Conservation (phyloP, 2,329 filamentous ascomycete species). For the Aspergillus pseudotamarii region DNA sequence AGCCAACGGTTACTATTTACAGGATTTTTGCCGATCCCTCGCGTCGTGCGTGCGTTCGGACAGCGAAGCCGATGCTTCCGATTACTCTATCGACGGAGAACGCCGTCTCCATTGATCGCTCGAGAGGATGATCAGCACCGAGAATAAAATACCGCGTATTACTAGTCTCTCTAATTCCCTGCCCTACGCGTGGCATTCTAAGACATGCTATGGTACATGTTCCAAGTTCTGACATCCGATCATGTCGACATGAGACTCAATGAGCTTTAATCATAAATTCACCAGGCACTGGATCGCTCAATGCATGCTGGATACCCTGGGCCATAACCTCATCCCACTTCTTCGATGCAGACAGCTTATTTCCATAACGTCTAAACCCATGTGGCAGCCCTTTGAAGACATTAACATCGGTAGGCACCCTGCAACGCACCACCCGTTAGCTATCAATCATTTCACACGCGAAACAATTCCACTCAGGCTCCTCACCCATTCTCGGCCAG, state of each 20-base stretch:
- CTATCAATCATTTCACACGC: not conserved
- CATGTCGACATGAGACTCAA: not conserved
- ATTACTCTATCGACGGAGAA: not conserved
- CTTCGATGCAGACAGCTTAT: conserved; percentile 28
- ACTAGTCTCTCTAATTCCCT: not conserved
- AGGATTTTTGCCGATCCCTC: not conserved
- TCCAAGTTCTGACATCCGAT: not conserved
- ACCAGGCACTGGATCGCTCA: conserved; percentile 23
- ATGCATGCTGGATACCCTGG: conserved; percentile 33
- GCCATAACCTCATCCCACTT: conserved; percentile 35
- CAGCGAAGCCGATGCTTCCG: not conserved
- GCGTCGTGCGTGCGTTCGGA: not conserved
- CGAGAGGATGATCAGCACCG: not conserved
- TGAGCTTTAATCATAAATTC: conserved; percentile 4
- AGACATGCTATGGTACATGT: not conserved
- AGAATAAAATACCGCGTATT: not conserved
- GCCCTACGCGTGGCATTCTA: not conserved
- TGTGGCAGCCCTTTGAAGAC: conserved; percentile 59
- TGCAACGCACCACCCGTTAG: conserved; percentile 18
- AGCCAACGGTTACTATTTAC: not conserved
- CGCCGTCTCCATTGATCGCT: not conserved
- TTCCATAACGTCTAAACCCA: conserved; percentile 45
- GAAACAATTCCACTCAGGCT: not conserved
- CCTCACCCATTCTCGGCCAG: conserved; percentile 49
- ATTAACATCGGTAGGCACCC: conserved; percentile 52